phyloP scores from a whole-genome alignment of 2,329 filamentous ascomycete genomes.

The Emericellopsis atlantica region DNA sequence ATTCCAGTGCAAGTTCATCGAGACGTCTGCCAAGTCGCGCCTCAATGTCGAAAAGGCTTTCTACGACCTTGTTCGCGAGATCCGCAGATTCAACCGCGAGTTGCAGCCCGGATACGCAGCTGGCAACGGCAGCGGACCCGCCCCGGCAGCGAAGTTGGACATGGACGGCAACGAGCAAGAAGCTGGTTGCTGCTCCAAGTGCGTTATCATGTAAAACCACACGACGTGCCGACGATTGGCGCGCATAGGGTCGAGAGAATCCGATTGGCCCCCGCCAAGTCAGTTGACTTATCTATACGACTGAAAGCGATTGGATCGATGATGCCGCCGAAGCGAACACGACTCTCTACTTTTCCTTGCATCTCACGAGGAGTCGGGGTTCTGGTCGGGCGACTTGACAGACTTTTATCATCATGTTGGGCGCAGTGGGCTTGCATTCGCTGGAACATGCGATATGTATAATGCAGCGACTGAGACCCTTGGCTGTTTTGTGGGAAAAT shows the following conservation, averaged over 20 bases:
- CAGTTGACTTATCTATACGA: not conserved
- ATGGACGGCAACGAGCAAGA: slow-evolving; percentile 57
- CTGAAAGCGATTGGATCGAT: not conserved
- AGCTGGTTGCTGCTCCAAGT: slow-evolving; percentile 74
- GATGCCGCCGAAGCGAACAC: slow-evolving; percentile 1
- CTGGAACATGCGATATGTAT: slow-evolving; percentile 1
- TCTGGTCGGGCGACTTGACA: not conserved
- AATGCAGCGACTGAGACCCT: not conserved
- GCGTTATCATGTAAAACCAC: slow-evolving; percentile 61
- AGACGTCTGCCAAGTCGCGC: slow-evolving; percentile 95
- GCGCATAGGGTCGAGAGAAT: not conserved
- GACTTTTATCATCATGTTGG: not conserved
- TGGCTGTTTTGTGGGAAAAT: not conserved
- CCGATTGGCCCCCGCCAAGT: not conserved
- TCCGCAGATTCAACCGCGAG: slow-evolving; percentile 95
- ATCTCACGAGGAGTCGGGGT: slow-evolving; percentile 1
- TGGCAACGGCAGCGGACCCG: slow-evolving; percentile 47
- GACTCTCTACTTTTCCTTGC: not conserved
- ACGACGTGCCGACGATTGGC: not conserved
- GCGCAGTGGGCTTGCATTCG: not conserved
- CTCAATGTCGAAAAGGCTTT: slow-evolving; percentile 98
- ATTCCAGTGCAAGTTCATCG: slow-evolving; percentile 97
- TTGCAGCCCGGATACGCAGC: slow-evolving; percentile 76
- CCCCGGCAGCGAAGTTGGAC: slow-evolving; percentile 63
- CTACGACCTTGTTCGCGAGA: slow-evolving; percentile 96